A percentile compares a stretch with the other conserved stretches of the same genome.
These are phyloP conservation scores for Colletotrichum truncatum DNA, from an alignment of 2,329 filamentous ascomycete genomes.

Conservation along the genomic window DNA sequence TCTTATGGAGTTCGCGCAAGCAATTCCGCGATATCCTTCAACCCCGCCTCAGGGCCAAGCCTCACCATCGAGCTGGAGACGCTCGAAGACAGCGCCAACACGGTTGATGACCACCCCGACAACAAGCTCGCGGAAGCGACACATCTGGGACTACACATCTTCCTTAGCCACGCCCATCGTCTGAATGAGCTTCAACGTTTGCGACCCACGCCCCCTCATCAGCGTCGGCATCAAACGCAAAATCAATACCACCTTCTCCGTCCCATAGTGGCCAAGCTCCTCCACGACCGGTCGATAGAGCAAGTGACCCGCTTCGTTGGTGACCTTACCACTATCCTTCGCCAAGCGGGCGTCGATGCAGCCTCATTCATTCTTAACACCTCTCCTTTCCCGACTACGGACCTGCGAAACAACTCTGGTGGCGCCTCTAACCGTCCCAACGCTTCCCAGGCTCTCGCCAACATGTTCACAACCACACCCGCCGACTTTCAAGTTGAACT, in stretches of 20 bases:
- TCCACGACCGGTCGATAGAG: slow-evolving; percentile 51
- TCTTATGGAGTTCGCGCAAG: slow-evolving; percentile 75
- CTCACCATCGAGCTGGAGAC: slow-evolving; percentile 71
- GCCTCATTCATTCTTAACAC: slow-evolving; percentile 54
- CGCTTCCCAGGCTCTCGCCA: slow-evolving; percentile 55
- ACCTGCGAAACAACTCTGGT: slow-evolving; percentile 36
- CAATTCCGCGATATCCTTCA: slow-evolving; percentile 65
- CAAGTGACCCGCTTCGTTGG: slow-evolving; percentile 53
- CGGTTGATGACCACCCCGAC: slow-evolving; percentile 46
- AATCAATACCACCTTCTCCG: slow-evolving; percentile 61
- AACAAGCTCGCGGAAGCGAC: slow-evolving; percentile 70
- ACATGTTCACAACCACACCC: slow-evolving; percentile 49
- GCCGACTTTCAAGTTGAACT: slow-evolving; percentile 54
- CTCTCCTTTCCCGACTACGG: slow-evolving; percentile 40
- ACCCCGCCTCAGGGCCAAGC: slow-evolving; percentile 60
- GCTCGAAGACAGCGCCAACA: slow-evolving; percentile 36
- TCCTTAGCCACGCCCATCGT: slow-evolving; percentile 82
- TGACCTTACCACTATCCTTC: slow-evolving; percentile 52
- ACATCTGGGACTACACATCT: slow-evolving; percentile 74
- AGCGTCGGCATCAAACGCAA: slow-evolving; percentile 49
- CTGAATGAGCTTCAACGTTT: slow-evolving; percentile 77
- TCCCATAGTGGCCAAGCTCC: slow-evolving; percentile 59
- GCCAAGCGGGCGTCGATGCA: slow-evolving; percentile 52
- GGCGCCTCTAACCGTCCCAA: slow-evolving; percentile 47
- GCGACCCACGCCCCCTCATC: slow-evolving; percentile 56